Percentiles rank a stretch among this genome's conserved stretches.
Conservation (phyloP, 768 basidiomycete species). For the Coprinopsis cinerea region DNA sequence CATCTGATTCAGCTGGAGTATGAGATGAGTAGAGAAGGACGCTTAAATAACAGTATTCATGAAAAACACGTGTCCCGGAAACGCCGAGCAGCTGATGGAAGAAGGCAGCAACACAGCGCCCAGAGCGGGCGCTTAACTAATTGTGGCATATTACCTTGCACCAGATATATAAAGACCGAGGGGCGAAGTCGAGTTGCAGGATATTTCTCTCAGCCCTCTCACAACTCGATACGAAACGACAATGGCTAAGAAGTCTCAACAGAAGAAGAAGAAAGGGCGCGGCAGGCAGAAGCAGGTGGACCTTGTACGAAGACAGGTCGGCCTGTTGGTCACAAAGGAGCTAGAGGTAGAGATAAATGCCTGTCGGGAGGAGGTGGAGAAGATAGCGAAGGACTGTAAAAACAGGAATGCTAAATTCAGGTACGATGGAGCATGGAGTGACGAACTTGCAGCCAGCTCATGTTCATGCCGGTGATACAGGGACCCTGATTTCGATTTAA, state of each 20-base stretch:
- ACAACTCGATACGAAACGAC: neutral
- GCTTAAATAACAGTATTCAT: too few species aligned
- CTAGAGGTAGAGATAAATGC: neutral
- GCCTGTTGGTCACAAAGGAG: neutral
- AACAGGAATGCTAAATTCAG: neutral
- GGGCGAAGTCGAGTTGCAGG: too few species aligned
- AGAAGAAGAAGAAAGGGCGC: neutral
- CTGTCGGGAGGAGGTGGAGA: neutral
- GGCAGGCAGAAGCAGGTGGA: neutral
- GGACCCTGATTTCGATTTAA: neutral
- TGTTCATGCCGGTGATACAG: neutral
- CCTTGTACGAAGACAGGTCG: neutral
- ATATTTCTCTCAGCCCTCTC: too few species aligned
- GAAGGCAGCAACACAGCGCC: too few species aligned
- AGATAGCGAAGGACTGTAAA: neutral
- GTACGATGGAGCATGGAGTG: neutral
- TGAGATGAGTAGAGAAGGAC: too few species aligned
- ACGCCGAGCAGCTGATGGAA: too few species aligned
- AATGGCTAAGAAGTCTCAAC: neutral
- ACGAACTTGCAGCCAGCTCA: neutral
- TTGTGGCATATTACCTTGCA: too few species aligned
- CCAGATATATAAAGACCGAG: too few species aligned
- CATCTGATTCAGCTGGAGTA: too few species aligned
- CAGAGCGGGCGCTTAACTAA: too few species aligned
- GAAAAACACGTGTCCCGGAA: too few species aligned